phyloP scores from a whole-genome alignment of 345 rosid genomes.

The Citrus sp. region DNA sequence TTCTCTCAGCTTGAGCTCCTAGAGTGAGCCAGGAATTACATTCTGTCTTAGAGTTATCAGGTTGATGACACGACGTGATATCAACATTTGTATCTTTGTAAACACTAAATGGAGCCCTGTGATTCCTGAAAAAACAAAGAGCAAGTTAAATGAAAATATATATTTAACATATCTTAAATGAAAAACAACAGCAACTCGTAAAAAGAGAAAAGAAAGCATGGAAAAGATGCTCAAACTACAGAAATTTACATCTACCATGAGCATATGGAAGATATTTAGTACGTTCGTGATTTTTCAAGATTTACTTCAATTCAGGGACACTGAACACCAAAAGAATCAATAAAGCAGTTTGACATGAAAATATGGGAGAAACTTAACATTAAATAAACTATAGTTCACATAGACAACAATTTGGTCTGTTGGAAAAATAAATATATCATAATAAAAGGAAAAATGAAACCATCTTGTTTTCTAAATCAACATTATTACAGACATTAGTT shows the following conservation, averaged over 20 bases:
- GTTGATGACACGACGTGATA: conserved; percentile 27
- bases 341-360: neutral
- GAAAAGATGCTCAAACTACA: neutral
- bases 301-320: neutral
- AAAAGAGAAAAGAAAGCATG: neutral
- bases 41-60: conserved; percentile 46
- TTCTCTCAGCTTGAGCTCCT: conserved; percentile 75
- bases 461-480: neutral
- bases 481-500: neutral
- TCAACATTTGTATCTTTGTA: conserved; percentile 52
- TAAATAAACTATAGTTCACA: neutral
- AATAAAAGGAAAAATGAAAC: neutral
- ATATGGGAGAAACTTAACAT: neutral
- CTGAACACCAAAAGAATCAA: neutral
- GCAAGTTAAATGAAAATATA: neutral
- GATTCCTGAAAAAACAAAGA: conserved; percentile 35
- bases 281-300: neutral
- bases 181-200: neutral
- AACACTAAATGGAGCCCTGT: conserved; percentile 48
- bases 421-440: neutral
- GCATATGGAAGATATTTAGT: neutral
- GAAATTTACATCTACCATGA: neutral
- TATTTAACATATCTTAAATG: neutral
- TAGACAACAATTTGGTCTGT: neutral
- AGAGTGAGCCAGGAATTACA: conserved; percentile 58